Percentiles rank a stretch among this genome's conserved stretches.
These are phyloP conservation scores for Neonothopanus nambi DNA, from an alignment of 1,284 basidiomycete species.

Conservation along the genomic window DNA sequence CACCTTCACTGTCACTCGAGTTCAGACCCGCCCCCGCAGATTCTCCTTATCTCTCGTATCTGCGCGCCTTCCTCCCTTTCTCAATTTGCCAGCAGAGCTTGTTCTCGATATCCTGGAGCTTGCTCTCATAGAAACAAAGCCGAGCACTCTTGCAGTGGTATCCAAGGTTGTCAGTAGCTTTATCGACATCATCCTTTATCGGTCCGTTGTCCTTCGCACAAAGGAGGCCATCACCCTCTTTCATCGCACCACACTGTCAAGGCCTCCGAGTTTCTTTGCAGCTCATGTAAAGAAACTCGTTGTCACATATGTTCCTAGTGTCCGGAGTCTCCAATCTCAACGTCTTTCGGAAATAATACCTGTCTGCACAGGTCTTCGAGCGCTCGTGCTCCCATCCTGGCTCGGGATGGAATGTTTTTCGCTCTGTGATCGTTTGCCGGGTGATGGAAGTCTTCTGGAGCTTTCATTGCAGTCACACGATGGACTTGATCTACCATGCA, in stretches of 20 bases:
- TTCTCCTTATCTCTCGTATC: slow-evolving; percentile 30
- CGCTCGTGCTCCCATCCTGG: slow-evolving; percentile 28
- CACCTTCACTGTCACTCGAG: slow-evolving; percentile 23
- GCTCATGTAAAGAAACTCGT: slow-evolving; percentile 35
- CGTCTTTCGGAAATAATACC: slow-evolving; percentile 29
- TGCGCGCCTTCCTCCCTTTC: slow-evolving; percentile 17
- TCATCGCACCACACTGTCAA: slow-evolving; percentile 35
- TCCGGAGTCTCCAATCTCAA: slow-evolving; percentile 12
- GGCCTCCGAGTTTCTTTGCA: slow-evolving; percentile 29
- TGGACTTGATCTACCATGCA: slow-evolving; percentile 7
- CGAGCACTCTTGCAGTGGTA: slow-evolving; percentile 29
- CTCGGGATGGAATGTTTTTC: slow-evolving; percentile 21
- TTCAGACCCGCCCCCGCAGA: slow-evolving; percentile 22
- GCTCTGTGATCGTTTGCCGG: slow-evolving; percentile 5
- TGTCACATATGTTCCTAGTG: slow-evolving; percentile 27
- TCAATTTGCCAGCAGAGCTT: slow-evolving; percentile 28
- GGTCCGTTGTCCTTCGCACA: slow-evolving; percentile 34
- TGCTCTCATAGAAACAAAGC: slow-evolving; percentile 27
- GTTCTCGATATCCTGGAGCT: slow-evolving; percentile 35
- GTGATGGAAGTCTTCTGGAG: slow-evolving; percentile 22
- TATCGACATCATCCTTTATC: slow-evolving; percentile 36
- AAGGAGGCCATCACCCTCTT: slow-evolving; percentile 31
- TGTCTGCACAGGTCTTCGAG: slow-evolving; percentile 29
- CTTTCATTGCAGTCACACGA: slow-evolving; percentile 29
- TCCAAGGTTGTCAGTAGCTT: slow-evolving; percentile 30